Evolutionary conservation across 768 basidiomycete species (phyloP).

Genomic region (Chiua virens): DNA sequence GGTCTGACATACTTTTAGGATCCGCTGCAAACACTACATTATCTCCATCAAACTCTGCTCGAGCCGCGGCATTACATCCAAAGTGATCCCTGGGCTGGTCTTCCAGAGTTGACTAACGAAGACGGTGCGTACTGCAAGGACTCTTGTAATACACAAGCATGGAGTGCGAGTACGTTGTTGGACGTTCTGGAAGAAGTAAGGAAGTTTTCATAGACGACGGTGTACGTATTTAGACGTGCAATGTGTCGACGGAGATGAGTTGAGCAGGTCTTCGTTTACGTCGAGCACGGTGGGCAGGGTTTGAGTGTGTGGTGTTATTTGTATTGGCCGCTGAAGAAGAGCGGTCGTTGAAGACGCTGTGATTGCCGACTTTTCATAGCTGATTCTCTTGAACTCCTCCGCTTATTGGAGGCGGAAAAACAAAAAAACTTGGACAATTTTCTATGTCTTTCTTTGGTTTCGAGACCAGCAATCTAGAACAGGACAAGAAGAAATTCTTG

Average conservation of each 20-base stretch:
- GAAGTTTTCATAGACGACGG: conserved; percentile 14
- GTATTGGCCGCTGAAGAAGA: conserved; percentile 8
- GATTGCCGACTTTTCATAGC: conserved; percentile 15
- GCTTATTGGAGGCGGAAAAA: conserved; percentile 16
- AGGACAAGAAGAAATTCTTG: conserved; percentile 58
- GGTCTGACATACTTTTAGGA: conserved; percentile 46
- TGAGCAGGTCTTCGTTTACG: too few relatives aligned
- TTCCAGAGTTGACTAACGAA: conserved; percentile 91
- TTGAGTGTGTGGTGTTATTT: conserved; percentile 29
- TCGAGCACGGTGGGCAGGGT: too few relatives aligned
- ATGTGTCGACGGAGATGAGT: conserved; percentile 5
- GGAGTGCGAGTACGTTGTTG: conserved; percentile 90
- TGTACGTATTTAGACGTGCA: background rate
- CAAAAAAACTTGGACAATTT: conserved; percentile 9
- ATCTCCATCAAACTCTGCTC: conserved; percentile 73
- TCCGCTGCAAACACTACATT: conserved; percentile 68
- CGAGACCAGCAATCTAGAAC: conserved; percentile 60
- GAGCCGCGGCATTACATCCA: conserved; percentile 71
- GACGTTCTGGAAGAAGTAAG: conserved; percentile 80
- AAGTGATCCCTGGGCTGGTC: conserved; percentile 85
- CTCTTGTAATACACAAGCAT: conserved; percentile 93
- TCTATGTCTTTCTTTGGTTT: conserved; percentile 86
- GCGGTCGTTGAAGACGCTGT: conserved; percentile 7
- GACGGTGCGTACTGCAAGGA: conserved; percentile 82
- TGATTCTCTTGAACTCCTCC: conserved; percentile 11